Evolutionary conservation across 371 early-diverging fungal species (phyloP), one percentile per base, ranked within the genome.

Genomic region (Apophysomyces ossiformis): DNA sequence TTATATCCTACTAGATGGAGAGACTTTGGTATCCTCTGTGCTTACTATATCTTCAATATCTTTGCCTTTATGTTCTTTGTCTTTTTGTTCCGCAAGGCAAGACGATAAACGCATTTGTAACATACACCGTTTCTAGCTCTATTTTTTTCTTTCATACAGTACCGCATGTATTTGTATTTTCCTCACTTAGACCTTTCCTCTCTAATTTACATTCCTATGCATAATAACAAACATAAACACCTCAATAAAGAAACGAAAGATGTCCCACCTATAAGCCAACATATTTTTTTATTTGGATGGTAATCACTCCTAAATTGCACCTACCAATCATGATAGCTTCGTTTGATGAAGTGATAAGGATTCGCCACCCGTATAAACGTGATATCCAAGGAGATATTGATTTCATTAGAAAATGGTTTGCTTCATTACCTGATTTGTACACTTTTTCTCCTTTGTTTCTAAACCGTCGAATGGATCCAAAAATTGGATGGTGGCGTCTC

Each of bases 11-110:
- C 7, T 16, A 45, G 54, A 50, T 50, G 54, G 54, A 81, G 92
- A 65, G 90, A 93, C 73, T 82, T 88, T 65, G 88, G 88, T 37
- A 86, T 93, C 57, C 64, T 94, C 13, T 73, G 87, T 18, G 86
- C 82, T 0, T 91, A 85, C 74, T 69, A 73, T 21, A 67, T 76
- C 57, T 87, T 87, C 73, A 91, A 91, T 66, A 61, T 86, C 5
- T 37, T 72, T 57, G 84, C 87, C 37, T 78, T 83, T 46, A 61
- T 78, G 56, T 68, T 78, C 66, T 85, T 82, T 64, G 83, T 86
- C 57, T 82, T 68, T 66, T 68, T 82, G 60, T 76, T 78, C 64
- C 74, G 78, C 63, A 76, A 76, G 41, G 72, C 82, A n/a, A 76
- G 73, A 59, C 76, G 79, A 64, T 77, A 78, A 76, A 68, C 21